phyloP scores from a whole-genome alignment of 768 basidiomycete genomes.

The Auricularia sp. region DNA sequence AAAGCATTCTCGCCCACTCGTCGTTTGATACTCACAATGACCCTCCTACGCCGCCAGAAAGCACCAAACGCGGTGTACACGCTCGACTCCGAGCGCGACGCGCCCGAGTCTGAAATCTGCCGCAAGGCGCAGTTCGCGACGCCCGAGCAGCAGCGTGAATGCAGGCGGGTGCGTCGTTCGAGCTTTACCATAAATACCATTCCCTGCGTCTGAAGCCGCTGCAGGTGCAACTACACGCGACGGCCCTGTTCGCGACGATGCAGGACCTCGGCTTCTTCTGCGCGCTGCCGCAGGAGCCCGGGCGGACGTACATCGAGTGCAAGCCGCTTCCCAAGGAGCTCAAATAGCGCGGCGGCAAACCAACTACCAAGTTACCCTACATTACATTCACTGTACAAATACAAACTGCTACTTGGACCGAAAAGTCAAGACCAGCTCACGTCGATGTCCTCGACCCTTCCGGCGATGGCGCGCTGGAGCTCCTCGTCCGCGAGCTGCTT shows the following conservation, averaged over 20 bases:
- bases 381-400: background rate
- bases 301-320: conserved; percentile 58
- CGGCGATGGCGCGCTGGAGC: conserved; percentile 2
- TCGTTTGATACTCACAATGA: background rate
- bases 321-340: conserved; percentile 38
- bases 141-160: conserved; percentile 32
- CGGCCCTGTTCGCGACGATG: conserved; percentile 57
- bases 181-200: background rate
- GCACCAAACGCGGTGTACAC: conserved; percentile 30
- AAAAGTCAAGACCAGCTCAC: background rate
- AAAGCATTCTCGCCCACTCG: background rate
- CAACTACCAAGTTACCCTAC: background rate
- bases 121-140: conserved; percentile 26
- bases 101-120: conserved; percentile 49
- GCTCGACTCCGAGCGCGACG: conserved; percentile 52
- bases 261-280: conserved; percentile 66
- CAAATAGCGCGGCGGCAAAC: background rate
- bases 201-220: conserved; percentile 6
- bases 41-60: conserved; percentile 6
- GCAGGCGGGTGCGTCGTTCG: conserved; percentile 38
- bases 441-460: background rate
- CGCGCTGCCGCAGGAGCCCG: conserved; percentile 54
- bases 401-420: background rate
- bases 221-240: conserved; percentile 55
- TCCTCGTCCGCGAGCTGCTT: conserved; percentile 2